phyloP scores from a whole-genome alignment of 2,329 filamentous ascomycete genomes.

The Colletotrichum liriopes region DNA sequence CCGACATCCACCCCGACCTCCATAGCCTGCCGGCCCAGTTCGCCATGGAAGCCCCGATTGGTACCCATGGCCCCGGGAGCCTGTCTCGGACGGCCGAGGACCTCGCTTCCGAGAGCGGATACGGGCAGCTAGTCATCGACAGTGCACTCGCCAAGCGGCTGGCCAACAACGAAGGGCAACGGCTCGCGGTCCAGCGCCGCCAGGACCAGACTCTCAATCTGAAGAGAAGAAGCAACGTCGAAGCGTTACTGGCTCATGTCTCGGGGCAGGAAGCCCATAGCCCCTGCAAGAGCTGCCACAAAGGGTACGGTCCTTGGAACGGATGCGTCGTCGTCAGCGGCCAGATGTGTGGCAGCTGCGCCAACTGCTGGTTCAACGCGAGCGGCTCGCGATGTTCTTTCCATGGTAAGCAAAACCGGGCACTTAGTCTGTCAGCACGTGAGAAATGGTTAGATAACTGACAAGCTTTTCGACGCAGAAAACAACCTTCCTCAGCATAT shows the following conservation, averaged over 20 bases:
- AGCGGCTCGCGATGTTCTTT: conserved; percentile 73
- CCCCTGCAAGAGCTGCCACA: conserved; percentile 74
- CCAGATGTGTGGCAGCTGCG: conserved; percentile 74
- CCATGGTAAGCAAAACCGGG: conserved; percentile 62
- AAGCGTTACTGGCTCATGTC: conserved; percentile 72
- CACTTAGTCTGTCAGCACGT: background rate
- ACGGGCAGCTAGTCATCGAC: conserved; percentile 64
- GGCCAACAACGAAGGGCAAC: conserved; percentile 64
- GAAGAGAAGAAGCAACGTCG: conserved; percentile 71
- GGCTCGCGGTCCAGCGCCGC: conserved; percentile 67
- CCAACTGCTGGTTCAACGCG: conserved; percentile 77
- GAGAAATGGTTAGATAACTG: background rate
- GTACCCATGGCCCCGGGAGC: conserved; percentile 26
- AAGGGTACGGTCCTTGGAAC: conserved; percentile 73
- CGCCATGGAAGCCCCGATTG: conserved; percentile 46
- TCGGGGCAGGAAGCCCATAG: conserved; percentile 64
- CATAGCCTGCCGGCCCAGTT: conserved; percentile 46
- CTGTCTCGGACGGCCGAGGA: conserved; percentile 59
- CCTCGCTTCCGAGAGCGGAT: conserved; percentile 64
- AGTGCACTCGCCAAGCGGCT: conserved; percentile 70
- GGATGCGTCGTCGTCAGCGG: conserved; percentile 72
- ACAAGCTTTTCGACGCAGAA: conserved; percentile 52
- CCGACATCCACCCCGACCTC: conserved; percentile 47
- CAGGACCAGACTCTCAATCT: conserved; percentile 70
- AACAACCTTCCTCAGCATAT: conserved; percentile 61